Evolutionary conservation across 164 flowering plant genomes (phyloP).

Genomic region (Euptelea pleiosperma): DNA sequence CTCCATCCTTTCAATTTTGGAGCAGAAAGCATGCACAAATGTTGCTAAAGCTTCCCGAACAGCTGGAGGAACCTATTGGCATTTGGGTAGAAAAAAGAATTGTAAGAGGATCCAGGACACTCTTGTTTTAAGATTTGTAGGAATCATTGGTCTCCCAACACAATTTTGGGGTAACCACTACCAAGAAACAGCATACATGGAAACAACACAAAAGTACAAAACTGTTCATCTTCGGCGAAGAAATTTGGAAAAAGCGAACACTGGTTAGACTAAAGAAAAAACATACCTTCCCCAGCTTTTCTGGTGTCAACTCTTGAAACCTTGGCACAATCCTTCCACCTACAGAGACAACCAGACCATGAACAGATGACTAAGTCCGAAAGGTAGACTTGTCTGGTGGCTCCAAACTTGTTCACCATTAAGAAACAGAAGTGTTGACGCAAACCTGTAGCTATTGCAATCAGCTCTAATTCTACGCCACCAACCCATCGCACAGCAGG

Average conservation of each 20-base stretch:
- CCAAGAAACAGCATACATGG: background rate
- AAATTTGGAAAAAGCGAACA: background rate
- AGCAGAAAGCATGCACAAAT: no score
- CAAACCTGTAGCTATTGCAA: slow-evolving; percentile 96
- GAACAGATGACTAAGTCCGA: background rate
- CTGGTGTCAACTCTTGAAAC: slow-evolving; percentile 92
- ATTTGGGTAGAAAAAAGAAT: no score
- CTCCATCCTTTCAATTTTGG: no score
- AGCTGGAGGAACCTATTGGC: no score
- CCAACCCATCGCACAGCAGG: slow-evolving; percentile 99
- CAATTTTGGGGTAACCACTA: no score
- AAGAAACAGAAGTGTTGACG: background rate
- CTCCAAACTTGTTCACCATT: background rate
- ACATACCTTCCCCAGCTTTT: slow-evolving; percentile 88
- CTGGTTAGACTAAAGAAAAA: background rate
- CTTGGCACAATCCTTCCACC: slow-evolving; percentile 99
- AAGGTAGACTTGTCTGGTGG: background rate
- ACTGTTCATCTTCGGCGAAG: no score
- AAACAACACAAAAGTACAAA: no score
- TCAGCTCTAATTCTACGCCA: slow-evolving; percentile 94
- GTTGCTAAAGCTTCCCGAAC: no score
- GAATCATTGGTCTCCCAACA: no score
- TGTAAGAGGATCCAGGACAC: no score
- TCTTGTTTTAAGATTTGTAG: no score
- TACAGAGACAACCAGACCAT: slow-evolving; percentile 19